Evolutionary conservation across 768 basidiomycete species (phyloP), one percentile per base, ranked within the genome.

Genomic region (Kwoniella mangroviensis): DNA sequence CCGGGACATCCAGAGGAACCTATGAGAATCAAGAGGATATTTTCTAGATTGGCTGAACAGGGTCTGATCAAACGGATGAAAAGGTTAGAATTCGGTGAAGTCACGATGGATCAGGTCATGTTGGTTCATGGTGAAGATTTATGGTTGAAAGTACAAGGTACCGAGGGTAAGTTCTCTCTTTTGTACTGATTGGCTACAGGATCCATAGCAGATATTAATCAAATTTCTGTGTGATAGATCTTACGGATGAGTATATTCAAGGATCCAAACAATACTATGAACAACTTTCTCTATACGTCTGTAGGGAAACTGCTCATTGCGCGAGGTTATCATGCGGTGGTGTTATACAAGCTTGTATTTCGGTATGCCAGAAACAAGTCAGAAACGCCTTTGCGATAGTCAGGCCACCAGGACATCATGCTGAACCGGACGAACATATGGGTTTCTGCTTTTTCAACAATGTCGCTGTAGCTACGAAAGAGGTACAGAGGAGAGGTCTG

Each of bases 401-500:
- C 43, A 88, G 97, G 63, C 97, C 97, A 13, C 97, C 97, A 0
- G 97, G 97, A 0, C 97, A 99, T 81, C 97, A 99, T 79, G 95
- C 97, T 6, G 97, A 99, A 81, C 97, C 97, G 4, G 93, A 97
- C 73, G 91, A 95, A 80, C 92, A 93, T 73, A 98, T 98, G 95
- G 97, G 97, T 1, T 99, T 99, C 83, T 98, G 97, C 84, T 97
- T 99, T 85, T 97, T 94, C 85, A 99, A 99, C 83, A 99, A 99
- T 79, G 94, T 96, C 42, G 91, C 97, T 0, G 92, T 99, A 17
- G 95, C 95, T 1, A 88, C 93, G 21, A 88, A 89, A 77, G 91
- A 94, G 26, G 89, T 92, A 21, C 90, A 92, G 80, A 85, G 90
- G 71, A 75, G 86, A 65, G 91, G 91, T 2, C 79, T 86, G 6